Percentiles rank a stretch among this genome's conserved stretches.
phyloP scores from a whole-genome alignment of 495 filamentous ascomycete genomes.

The Trichoderma asperelloides region DNA sequence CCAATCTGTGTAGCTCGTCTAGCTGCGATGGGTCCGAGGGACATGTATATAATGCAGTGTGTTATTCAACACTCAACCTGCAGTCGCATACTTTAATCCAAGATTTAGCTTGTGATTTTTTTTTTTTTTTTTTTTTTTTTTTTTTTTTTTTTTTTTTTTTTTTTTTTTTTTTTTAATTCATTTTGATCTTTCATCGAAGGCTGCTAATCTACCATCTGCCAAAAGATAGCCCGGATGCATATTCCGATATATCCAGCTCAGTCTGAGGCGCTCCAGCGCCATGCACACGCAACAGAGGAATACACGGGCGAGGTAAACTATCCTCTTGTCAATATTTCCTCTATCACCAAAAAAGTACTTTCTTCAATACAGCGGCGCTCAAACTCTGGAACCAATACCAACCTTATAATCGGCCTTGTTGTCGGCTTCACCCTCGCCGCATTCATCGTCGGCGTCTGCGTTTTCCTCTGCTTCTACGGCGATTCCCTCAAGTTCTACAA shows the following conservation, averaged over 20 bases:
- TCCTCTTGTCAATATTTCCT: neutral
- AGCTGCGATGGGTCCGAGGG: neutral
- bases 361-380: neutral
- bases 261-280: neutral
- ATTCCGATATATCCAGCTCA: neutral
- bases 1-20: neutral
- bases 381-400: neutral
- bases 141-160: no score
- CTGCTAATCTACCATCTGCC: neutral
- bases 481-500: conserved; percentile 9
- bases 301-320: neutral
- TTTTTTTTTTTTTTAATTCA: neutral
- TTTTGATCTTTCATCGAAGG: neutral
- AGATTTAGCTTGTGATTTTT: neutral
- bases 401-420: conserved; percentile 13
- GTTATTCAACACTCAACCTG: neutral
- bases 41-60: neutral
- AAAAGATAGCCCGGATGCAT: neutral
- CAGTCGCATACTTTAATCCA: neutral
- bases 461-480: conserved; percentile 12
- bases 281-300: neutral
- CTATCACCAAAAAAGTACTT: neutral
- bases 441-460: conserved; percentile 9
- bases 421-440: conserved; percentile 13
- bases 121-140: no score